These are phyloP conservation scores for Apiospora koreana DNA, from an alignment of 2,329 filamentous ascomycete species.

Conservation along the genomic window DNA sequence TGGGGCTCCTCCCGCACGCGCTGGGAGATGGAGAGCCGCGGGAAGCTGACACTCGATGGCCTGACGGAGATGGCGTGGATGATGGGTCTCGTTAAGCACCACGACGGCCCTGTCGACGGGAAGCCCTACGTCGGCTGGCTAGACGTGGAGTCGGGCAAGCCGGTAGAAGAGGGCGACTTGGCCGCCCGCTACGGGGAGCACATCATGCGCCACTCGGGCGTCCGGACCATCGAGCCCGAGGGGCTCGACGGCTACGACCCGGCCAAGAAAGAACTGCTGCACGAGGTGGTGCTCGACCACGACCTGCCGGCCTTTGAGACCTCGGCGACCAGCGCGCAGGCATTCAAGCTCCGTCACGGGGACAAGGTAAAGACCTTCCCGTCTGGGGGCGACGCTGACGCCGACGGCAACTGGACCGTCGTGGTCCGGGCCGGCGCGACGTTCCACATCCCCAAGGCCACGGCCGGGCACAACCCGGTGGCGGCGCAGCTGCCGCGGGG, in stretches of 20 bases:
- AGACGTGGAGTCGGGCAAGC: conserved; percentile 88
- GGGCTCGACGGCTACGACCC: conserved; percentile 92
- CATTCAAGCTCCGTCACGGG: conserved; percentile 90
- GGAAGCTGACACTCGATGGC: conserved; percentile 94
- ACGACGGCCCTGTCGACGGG: conserved; percentile 93
- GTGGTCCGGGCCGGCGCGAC: conserved; percentile 93
- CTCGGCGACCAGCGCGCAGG: conserved; percentile 85
- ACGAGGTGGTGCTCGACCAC: conserved; percentile 64
- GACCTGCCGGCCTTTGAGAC: conserved; percentile 73
- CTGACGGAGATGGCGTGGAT: conserved; percentile 99
- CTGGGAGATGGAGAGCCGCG: conserved; percentile 98
- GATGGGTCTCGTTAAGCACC: conserved; percentile 98
- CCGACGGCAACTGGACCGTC: conserved; percentile 88
- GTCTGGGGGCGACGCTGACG: conserved; percentile 64
- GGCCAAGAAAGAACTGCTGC: conserved; percentile 96
- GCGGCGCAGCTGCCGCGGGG: conserved; percentile 95
- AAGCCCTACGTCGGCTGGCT: conserved; percentile 97
- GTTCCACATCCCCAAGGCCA: conserved; percentile 92
- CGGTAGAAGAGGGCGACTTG: conserved; percentile 65
- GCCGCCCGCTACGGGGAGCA: conserved; percentile 96
- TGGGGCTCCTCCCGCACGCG: conserved; percentile 98
- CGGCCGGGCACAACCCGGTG: conserved; percentile 93
- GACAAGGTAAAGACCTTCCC: conserved; percentile 78
- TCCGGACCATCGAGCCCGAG: conserved; percentile 87
- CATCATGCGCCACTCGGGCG: conserved; percentile 94